Base-by-base conservation (phyloP, 371 early-diverging fungal genomes). In the Circinella minor region DNA sequence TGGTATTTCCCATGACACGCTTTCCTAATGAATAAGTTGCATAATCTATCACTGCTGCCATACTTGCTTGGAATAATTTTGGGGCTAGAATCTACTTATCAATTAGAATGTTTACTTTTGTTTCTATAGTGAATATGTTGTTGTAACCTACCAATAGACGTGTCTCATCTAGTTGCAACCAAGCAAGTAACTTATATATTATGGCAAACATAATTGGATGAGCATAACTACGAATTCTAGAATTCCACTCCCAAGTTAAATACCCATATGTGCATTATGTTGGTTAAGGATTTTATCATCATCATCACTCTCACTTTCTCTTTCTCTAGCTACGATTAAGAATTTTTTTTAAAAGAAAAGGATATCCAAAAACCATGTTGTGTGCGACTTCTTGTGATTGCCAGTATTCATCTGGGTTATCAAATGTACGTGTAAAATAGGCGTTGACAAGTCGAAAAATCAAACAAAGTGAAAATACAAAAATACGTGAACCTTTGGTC, bases 201-300 rank as follows among this genome's bases (percentile, higher is more conserved):
- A 72, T 67, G 5, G 92, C 93, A 85, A 94, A 91, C 15, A 92
- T 57, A 61, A 89, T 67, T 0, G 98, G 98, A 82, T 96, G 93
- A 36, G 89, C 75, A 71, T 86, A 88, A 46, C 93, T 90, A 39
- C 97, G 82, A 48, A 96, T 83, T 74, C 80, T 70, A n/a, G 81
- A 79, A 63, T 73, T 74, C 97, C 97, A 97, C 77, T 97, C 97
- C 97, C 98, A 98, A 6, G 97, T 96, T 72, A 92, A 71, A 69
- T 92, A 92, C 4, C 98, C 98, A 75, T 91, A 90, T 47, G 80
- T 84, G 67, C 63, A 63, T 51, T 36, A 61, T 36, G 46, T 3
- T 51, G 66, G 64, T 70, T 63, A 76, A 72, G 72, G 71, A 73
- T 55, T 60, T 43, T n/a, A 37, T n/a, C 36, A 36, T 37, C 57